Conservation (phyloP, 2,329 filamentous ascomycete species). For the Sporothrix phasma region DNA sequence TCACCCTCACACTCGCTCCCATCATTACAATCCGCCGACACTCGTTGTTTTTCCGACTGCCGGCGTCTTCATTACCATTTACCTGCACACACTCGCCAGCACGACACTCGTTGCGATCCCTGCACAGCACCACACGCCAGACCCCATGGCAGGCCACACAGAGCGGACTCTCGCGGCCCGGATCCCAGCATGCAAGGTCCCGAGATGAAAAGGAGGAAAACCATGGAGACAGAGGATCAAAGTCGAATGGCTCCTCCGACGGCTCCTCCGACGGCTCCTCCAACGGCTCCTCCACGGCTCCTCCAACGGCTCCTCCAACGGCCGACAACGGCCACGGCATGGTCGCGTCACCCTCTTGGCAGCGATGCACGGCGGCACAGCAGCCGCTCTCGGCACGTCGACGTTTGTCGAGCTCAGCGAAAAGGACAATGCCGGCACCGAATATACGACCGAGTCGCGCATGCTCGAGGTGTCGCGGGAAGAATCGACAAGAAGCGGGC, state of each 20-base stretch:
- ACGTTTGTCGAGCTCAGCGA: conserved; percentile 50
- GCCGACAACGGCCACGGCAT: conserved; percentile 10
- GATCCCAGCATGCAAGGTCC: background rate
- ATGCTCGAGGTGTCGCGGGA: conserved; percentile 76
- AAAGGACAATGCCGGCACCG: conserved; percentile 38
- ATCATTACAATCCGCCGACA: background rate
- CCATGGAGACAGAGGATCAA: background rate
- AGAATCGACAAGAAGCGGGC: conserved; percentile 61
- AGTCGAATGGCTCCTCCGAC: background rate
- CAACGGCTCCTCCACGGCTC: conserved; percentile 6
- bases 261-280: background rate
- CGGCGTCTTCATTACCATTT: background rate
- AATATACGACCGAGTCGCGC: conserved; percentile 67
- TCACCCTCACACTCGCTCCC: background rate
- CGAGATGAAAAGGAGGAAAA: background rate
- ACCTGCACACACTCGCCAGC: background rate
- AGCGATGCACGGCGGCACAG: conserved; percentile 28
- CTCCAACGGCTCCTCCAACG: conserved; percentile 10
- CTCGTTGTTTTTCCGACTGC: background rate
- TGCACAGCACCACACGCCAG: background rate
- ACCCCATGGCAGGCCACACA: background rate
- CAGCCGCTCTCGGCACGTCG: conserved; percentile 40
- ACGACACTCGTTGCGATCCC: background rate
- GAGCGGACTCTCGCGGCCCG: background rate
- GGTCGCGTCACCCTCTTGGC: conserved; percentile 26